phyloP scores from a whole-genome alignment of 2,329 filamentous ascomycete species.

The Penicillium sp. region DNA sequence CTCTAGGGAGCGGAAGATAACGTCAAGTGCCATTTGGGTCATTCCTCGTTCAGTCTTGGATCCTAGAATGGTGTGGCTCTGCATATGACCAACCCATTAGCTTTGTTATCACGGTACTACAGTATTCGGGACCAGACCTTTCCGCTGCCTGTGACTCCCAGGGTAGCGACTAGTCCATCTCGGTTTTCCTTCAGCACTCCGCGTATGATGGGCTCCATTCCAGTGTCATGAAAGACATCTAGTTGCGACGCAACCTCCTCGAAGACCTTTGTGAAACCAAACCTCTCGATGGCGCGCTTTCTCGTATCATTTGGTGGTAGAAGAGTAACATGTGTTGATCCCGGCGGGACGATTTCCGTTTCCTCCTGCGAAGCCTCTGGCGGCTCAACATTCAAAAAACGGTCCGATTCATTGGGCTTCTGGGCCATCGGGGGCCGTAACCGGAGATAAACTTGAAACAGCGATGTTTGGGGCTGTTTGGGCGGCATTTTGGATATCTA shows the following conservation, averaged over 20 bases:
- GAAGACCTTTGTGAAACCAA: slow-evolving; percentile 91
- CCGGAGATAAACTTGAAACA: slow-evolving; percentile 91
- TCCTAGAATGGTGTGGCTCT: slow-evolving; percentile 96
- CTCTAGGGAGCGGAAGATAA: slow-evolving; percentile 79
- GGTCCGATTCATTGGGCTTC: slow-evolving; percentile 49
- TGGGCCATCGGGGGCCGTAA: slow-evolving; percentile 64
- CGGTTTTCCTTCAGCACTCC: slow-evolving; percentile 80
- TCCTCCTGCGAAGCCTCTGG: slow-evolving; percentile 39
- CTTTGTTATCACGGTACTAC: not conserved
- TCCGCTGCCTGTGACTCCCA: slow-evolving; percentile 92
- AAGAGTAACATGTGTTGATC: slow-evolving; percentile 68
- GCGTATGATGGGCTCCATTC: slow-evolving; percentile 71
- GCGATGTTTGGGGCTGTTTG: slow-evolving; percentile 54
- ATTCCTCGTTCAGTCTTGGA: slow-evolving; percentile 82
- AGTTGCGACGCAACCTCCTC: slow-evolving; percentile 81
- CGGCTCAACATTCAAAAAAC: slow-evolving; percentile 76
- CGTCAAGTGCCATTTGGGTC: slow-evolving; percentile 86
- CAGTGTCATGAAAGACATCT: slow-evolving; percentile 79
- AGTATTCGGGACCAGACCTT: slow-evolving; percentile 62
- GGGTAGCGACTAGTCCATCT: slow-evolving; percentile 84
- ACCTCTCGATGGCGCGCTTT: slow-evolving; percentile 85
- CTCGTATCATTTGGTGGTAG: slow-evolving; percentile 79
- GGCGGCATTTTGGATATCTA: slow-evolving; percentile 27
- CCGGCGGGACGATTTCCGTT: slow-evolving; percentile 20
- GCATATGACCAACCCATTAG: slow-evolving; percentile 11